Evolutionary conservation across 371 early-diverging fungal species (phyloP).

Genomic region (Lichtheimia ornata): DNA sequence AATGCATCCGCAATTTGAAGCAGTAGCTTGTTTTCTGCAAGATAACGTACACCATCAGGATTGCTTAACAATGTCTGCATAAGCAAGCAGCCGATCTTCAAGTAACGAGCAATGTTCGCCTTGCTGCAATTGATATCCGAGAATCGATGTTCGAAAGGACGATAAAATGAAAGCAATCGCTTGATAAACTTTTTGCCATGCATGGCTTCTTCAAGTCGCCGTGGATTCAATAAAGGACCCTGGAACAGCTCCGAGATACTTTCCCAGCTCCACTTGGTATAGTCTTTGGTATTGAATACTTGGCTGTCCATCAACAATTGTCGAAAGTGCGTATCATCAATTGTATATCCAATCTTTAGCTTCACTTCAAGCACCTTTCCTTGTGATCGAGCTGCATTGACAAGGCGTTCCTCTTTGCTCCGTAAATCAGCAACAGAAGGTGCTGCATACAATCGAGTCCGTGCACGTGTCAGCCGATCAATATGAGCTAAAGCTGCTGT

Average conservation of each 20-base stretch:
- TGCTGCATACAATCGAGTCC: conserved; percentile 19
- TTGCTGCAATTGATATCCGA: conserved; percentile 63
- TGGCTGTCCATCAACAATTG: conserved; percentile 71
- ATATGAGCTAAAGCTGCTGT: conserved; percentile 76
- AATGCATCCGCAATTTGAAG: conserved; percentile 70
- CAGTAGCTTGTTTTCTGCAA: conserved; percentile 70
- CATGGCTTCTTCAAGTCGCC: conserved; percentile 79
- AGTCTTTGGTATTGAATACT: conserved; percentile 75
- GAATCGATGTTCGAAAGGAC: conserved; percentile 76
- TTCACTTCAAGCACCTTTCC: conserved; percentile 71
- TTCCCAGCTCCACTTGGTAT: conserved; percentile 85
- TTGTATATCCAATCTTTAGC: conserved; percentile 66
- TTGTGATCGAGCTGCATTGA: conserved; percentile 32
- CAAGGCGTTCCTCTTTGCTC: conserved; percentile 19
- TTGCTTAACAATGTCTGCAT: conserved; percentile 61
- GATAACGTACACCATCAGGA: conserved; percentile 69
- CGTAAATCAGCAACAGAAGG: conserved; percentile 19
- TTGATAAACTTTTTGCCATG: conserved; percentile 76
- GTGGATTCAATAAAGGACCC: conserved; percentile 73
- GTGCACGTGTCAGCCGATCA: conserved; percentile 58
- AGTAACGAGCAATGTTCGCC: conserved; percentile 51
- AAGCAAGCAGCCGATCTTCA: conserved; percentile 67
- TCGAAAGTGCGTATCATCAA: conserved; percentile 77
- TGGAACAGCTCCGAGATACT: conserved; percentile 72
- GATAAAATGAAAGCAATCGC: conserved; percentile 74